These are phyloP conservation scores for Vaucheria bursata DNA, from an alignment of 352 stramenopile genomes.

Conservation along the genomic window DNA sequence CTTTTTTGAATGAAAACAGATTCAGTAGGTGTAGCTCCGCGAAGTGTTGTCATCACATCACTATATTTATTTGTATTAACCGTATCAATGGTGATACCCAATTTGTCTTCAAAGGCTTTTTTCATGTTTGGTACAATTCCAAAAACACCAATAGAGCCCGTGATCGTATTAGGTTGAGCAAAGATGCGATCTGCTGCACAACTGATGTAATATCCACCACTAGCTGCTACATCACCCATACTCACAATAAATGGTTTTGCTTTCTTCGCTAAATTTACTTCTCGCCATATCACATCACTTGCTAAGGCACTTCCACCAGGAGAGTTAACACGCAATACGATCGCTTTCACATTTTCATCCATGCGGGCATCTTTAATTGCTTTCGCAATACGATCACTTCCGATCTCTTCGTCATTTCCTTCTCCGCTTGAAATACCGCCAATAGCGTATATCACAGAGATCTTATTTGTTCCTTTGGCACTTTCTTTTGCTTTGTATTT, in stretches of 20 bases:
- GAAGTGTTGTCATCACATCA: not conserved
- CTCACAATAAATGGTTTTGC: constrained; percentile 52
- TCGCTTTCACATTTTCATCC: constrained; percentile 50
- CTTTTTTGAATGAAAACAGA: not conserved
- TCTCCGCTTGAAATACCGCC: not conserved
- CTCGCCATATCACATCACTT: constrained; percentile 56
- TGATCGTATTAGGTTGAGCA: constrained; percentile 54
- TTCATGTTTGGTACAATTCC: constrained; percentile 55
- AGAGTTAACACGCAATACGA: constrained; percentile 58
- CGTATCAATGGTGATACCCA: not conserved
- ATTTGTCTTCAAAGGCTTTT: constrained; percentile 47
- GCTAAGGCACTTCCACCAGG: constrained; percentile 53
- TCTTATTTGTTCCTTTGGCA: not conserved
- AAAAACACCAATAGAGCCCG: constrained; percentile 59
- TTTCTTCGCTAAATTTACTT: constrained; percentile 51
- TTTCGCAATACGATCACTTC: not conserved
- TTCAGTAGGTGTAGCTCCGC: not conserved
- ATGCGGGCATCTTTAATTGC: constrained; percentile 52
- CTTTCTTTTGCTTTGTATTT: not conserved
- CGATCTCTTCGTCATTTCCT: not conserved
- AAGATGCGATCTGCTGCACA: constrained; percentile 55
- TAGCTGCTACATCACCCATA: constrained; percentile 56
- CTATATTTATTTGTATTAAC: not conserved
- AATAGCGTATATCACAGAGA: not conserved
- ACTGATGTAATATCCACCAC: constrained; percentile 59